A percentile compares a stretch with the other conserved stretches of the same genome.
phyloP scores from a whole-genome alignment of 306 rosid genomes.

The Sicyos edulis region DNA sequence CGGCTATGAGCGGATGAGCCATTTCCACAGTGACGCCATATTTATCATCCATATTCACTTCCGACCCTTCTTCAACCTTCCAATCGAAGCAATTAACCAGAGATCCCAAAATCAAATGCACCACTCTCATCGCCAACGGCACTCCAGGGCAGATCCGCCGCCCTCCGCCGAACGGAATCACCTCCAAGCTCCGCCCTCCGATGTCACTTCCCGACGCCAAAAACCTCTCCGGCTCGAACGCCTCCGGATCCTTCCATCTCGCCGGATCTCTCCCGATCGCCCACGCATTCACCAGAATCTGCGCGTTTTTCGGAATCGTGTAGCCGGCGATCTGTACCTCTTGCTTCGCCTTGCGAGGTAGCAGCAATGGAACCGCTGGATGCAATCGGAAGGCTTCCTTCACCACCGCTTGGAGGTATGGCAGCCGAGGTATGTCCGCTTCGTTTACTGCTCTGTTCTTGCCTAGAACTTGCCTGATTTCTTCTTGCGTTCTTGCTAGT shows the following conservation, averaged over 20 bases:
- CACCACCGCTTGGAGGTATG: slow-evolving; percentile 8
- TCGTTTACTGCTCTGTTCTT: neutral
- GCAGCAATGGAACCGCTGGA: slow-evolving; percentile 12
- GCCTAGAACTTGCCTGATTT: neutral
- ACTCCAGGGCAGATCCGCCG: slow-evolving; percentile 16
- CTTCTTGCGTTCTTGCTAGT: neutral
- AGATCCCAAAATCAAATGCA: slow-evolving; percentile 16
- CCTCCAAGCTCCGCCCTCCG: neutral
- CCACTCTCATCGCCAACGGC: slow-evolving; percentile 15
- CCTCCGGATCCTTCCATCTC: slow-evolving; percentile 2
- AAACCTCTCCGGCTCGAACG: slow-evolving; percentile 12
- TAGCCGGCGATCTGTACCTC: slow-evolving; percentile 7
- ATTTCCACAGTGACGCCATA: neutral
- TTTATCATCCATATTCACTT: neutral
- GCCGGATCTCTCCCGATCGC: slow-evolving; percentile 3
- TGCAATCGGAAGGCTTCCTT: neutral
- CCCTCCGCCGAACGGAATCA: slow-evolving; percentile 18
- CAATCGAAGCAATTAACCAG: slow-evolving; percentile 2
- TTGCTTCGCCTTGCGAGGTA: slow-evolving; percentile 10
- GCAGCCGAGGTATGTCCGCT: slow-evolving; percentile 2
- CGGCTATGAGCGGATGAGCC: neutral
- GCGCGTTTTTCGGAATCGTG: neutral
- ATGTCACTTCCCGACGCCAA: neutral
- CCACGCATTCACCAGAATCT: neutral
- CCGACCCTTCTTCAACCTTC: slow-evolving; percentile 8